Evolutionary conservation across 2,329 filamentous ascomycete species (phyloP), one percentile per base, ranked within the genome.

Genomic region (Fulvia fulva): DNA sequence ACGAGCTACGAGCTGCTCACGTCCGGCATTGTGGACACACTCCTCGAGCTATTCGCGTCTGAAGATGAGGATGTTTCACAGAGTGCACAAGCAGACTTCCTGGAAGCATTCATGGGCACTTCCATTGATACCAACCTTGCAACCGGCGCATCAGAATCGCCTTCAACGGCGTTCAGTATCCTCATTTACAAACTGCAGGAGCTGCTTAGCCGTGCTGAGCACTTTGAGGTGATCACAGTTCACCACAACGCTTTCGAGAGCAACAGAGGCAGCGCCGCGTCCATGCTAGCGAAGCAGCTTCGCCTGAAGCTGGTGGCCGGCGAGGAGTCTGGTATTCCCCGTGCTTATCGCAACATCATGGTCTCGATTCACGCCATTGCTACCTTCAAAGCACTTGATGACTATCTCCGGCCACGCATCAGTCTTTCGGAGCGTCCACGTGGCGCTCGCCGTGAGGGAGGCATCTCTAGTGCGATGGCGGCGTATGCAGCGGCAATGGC

Each of bases 321-420:
- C 65, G 92, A 95, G 1, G 88, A 92, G 49, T 93, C 91, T 0
- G 90, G 94, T 51, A 94, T 99, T 59, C 94, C 94, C 19, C 83
- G 87, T 34, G 81, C 88, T 0, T 97, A 96, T 71, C 85, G 90
- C 22, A 96, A 93, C 65, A 95, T 99, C 63, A 97, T 97, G 88
- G 94, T 99, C 0, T 96, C 91, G 0, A 99, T 99, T 57, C 94
- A 99, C 73, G 94, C 94, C 16, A 97, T 99, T 69, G 93, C 94
- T 2, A 97, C 92, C 0, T 97, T 99, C 79, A 97, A 97, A 73
- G 90, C 93, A 0, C 78, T 99, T 23, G 94, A 97, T 70, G 94
- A 99, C 71, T 99, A 97, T 73, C 81, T 99, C 45, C 87, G 94
- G 37, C 94, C 94, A 7, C 85, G 93, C 60, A 96, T 99, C 59